phyloP scores from a whole-genome alignment of 441 rosid genomes.

The Adansonia grandidieri region DNA sequence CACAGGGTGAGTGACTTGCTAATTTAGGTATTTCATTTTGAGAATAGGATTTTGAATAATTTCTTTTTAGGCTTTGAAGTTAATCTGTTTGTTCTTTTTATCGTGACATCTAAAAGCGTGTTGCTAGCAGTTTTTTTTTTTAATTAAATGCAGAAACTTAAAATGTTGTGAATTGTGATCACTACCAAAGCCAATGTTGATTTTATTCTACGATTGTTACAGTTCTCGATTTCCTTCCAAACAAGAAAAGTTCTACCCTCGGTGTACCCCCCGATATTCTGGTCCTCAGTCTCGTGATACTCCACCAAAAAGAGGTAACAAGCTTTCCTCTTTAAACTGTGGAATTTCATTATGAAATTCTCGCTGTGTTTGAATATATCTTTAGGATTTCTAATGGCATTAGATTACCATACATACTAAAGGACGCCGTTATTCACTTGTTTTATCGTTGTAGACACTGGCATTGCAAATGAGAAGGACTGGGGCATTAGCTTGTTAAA shows the following conservation, averaged over 20 bases:
- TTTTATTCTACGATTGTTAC: conserved; percentile 26
- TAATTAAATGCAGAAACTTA: background rate
- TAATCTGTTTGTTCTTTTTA: background rate
- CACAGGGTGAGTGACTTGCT: background rate
- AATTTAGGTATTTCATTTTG: background rate
- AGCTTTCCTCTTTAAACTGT: background rate
- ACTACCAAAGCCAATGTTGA: background rate
- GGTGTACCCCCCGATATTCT: conserved; percentile 79
- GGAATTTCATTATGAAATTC: background rate
- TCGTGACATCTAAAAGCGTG: background rate
- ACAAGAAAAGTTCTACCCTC: conserved; percentile 82
- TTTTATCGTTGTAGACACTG: conserved; percentile 68
- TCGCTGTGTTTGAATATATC: background rate
- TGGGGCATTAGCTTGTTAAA: conserved; percentile 91
- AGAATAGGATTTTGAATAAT: background rate
- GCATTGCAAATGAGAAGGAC: conserved; percentile 97
- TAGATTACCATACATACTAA: conserved; percentile 19
- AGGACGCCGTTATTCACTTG: conserved; percentile 21
- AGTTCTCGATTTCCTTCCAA: conserved; percentile 71
- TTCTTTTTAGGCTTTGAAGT: background rate
- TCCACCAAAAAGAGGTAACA: conserved; percentile 91
- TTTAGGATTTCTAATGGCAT: conserved; percentile 4
- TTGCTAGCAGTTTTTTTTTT: background rate
- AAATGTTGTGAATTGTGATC: background rate
- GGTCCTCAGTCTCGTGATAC: conserved; percentile 95